phyloP scores from a whole-genome alignment of 2,329 filamentous ascomycete species.

The Botrytis paeoniae region DNA sequence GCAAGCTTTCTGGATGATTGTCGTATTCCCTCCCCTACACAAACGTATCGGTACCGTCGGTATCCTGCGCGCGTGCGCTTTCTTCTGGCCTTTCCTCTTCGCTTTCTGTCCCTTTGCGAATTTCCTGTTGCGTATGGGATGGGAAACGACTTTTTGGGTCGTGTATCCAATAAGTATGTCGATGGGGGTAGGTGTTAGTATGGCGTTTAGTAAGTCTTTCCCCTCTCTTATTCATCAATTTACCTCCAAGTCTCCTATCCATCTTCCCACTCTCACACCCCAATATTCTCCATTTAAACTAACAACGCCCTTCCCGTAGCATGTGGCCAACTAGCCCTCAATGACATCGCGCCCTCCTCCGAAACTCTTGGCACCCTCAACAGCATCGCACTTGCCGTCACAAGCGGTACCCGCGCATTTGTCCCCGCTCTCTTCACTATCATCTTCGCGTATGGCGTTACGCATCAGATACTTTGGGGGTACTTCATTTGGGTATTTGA shows the following conservation, averaged over 20 bases:
- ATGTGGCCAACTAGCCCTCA: slow-evolving; percentile 68
- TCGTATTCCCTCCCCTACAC: slow-evolving; percentile 68
- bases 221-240: slow-evolving; percentile 44
- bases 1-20: slow-evolving; percentile 69
- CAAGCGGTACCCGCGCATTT: slow-evolving; percentile 61
- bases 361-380: slow-evolving; percentile 69
- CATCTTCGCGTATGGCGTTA: slow-evolving; percentile 65
- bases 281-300: background rate
- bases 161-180: slow-evolving; percentile 51
- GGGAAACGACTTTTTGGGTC: slow-evolving; percentile 38
- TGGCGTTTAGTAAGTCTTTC: slow-evolving; percentile 49
- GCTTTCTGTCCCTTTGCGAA: slow-evolving; percentile 52
- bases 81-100: slow-evolving; percentile 65
- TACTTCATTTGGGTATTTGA: slow-evolving; percentile 65
- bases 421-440: slow-evolving; percentile 64
- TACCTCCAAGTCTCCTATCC: background rate
- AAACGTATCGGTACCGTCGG: slow-evolving; percentile 62
- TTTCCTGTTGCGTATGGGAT: slow-evolving; percentile 49
- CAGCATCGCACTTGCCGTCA: slow-evolving; percentile 60
- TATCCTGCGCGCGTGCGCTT: slow-evolving; percentile 57
- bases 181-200: slow-evolving; percentile 44
- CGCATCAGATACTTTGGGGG: slow-evolving; percentile 58
- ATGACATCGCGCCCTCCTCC: slow-evolving; percentile 67
- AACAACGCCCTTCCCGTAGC: slow-evolving; percentile 59
- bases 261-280: background rate